These are phyloP conservation scores for Chenopodium formosanum DNA, from an alignment of 148 eudicot genomes.

Conservation along the genomic window DNA sequence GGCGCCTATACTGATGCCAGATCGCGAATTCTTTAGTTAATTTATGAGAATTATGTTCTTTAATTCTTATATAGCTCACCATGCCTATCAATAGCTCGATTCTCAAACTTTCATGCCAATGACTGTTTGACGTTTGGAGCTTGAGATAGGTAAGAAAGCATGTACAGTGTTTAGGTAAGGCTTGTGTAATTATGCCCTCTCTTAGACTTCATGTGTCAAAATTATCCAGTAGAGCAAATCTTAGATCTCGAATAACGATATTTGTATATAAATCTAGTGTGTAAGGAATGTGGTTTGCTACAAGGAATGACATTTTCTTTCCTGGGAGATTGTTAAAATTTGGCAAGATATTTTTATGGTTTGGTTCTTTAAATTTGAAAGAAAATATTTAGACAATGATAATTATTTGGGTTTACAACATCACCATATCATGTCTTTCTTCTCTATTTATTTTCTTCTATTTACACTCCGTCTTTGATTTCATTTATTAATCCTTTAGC, in stretches of 20 bases:
- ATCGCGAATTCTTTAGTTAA: conserved; percentile 64
- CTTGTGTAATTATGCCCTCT: conserved; percentile 6
- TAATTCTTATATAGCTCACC: neutral
- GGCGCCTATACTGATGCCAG: conserved; percentile 78
- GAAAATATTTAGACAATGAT: no score
- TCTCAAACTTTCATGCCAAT: neutral
- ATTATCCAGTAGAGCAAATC: neutral
- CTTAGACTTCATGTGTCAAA: neutral
- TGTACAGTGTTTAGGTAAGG: conserved; percentile 9
- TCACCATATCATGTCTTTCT: no score
- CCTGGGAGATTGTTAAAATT: no score
- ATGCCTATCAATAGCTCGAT: neutral
- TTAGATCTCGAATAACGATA: no score
- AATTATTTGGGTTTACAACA: no score
- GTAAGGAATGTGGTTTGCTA: neutral
- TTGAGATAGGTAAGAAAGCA: neutral
- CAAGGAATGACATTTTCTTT: no score
- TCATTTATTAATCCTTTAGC: no score
- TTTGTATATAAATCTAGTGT: neutral
- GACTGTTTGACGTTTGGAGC: neutral
- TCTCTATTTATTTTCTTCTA: no score
- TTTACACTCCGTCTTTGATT: no score
- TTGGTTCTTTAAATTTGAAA: no score
- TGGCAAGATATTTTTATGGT: no score
- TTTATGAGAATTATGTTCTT: neutral